Percentiles rank a stretch among this genome's conserved stretches.
phyloP scores from a whole-genome alignment of 129 eudicot genomes.

The Gnaphalium uliginosum region DNA sequence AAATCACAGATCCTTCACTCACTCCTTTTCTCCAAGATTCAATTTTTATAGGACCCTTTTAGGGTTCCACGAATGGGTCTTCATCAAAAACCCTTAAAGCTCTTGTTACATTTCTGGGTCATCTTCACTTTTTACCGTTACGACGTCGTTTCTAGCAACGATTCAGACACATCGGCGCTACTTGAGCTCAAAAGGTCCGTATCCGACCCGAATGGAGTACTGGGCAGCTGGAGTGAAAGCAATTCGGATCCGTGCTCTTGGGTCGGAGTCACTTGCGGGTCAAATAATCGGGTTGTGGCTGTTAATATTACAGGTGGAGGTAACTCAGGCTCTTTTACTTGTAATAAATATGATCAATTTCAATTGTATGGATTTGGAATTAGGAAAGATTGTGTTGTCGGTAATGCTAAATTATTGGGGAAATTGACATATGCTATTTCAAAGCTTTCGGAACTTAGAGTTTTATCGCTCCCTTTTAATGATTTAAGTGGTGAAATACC shows the following conservation, averaged over 20 bases:
- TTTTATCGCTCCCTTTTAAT: conserved; percentile 68
- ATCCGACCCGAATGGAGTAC: conserved; percentile 56
- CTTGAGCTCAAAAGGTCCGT: conserved; percentile 61
- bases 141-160: conserved; percentile 36
- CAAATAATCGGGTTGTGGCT: conserved; percentile 54
- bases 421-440: conserved; percentile 46
- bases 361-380: conserved; percentile 74
- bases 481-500: conserved; percentile 74
- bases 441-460: conserved; percentile 58
- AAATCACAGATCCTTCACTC: conserved; percentile 13
- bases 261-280: conserved; percentile 68
- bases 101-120: conserved; percentile 34
- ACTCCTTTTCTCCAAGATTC: not conserved
- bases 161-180: conserved; percentile 59
- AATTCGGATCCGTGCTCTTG: conserved; percentile 56
- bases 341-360: conserved; percentile 55
- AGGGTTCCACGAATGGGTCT: conserved; percentile 65
- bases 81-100: conserved; percentile 39
- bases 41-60: conserved; percentile 28
- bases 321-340: conserved; percentile 50
- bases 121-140: conserved; percentile 31
- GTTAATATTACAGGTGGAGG: conserved; percentile 69
- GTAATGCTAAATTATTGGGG: conserved; percentile 47
- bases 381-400: conserved; percentile 52
- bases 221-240: conserved; percentile 48